Evolutionary conservation across 768 basidiomycete genomes (phyloP).

Genomic region (Strobilomyces dryophilus): DNA sequence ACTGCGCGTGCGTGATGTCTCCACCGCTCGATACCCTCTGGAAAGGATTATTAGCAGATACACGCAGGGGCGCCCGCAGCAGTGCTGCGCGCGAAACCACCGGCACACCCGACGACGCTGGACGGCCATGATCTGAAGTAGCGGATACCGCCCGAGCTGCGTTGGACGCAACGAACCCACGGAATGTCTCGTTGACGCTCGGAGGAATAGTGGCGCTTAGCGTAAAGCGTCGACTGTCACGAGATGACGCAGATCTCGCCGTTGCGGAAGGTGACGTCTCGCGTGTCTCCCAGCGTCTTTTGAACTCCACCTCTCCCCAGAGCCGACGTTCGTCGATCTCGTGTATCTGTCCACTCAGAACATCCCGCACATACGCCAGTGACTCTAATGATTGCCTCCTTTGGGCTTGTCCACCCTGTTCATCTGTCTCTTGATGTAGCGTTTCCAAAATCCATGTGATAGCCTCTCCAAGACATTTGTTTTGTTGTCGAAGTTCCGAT

Average conservation of each 20-base stretch:
- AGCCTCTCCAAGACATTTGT: constrained; percentile 64
- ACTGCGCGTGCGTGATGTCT: not conserved
- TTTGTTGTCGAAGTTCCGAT: constrained; percentile 46
- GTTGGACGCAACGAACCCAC: constrained; percentile 19
- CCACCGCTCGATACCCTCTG: constrained; percentile 18
- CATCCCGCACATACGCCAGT: constrained; percentile 72
- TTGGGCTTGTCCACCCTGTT: constrained; percentile 34
- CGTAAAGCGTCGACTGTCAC: constrained; percentile 15
- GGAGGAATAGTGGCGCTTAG: constrained; percentile 9
- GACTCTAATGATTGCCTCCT: constrained; percentile 68
- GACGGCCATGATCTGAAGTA: constrained; percentile 11
- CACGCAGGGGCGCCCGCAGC: constrained; percentile 23
- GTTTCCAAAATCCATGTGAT: constrained; percentile 73
- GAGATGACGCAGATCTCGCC: constrained; percentile 17
- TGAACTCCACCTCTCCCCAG: constrained; percentile 48
- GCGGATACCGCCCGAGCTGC: constrained; percentile 3
- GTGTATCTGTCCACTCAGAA: constrained; percentile 51
- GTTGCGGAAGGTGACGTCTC: constrained; percentile 21
- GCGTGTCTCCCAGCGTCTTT: constrained; percentile 34
- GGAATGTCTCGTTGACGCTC: constrained; percentile 21
- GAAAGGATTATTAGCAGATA: constrained; percentile 29
- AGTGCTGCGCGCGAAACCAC: constrained; percentile 12
- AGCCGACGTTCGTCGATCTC: constrained; percentile 66
- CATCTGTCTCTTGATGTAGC: constrained; percentile 51
- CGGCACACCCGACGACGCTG: constrained; percentile 12